A percentile compares a stretch with the other conserved stretches of the same genome.
Conservation (phyloP, 2,329 filamentous ascomycete genomes). For the Xylaria digitata region DNA sequence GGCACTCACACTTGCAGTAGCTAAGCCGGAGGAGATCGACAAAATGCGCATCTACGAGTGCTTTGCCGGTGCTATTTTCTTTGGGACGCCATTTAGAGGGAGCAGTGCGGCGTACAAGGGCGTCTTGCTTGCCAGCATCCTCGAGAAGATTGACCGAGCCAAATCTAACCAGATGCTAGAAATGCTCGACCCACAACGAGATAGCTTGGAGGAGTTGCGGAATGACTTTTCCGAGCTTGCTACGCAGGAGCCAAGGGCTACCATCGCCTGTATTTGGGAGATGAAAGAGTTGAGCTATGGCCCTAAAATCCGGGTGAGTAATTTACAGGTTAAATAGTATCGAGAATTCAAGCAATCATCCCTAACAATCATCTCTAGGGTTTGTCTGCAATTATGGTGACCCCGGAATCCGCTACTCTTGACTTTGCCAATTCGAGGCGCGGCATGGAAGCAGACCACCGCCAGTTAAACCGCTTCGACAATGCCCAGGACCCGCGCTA, state of each 20-base stretch:
- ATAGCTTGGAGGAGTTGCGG: conserved; percentile 11
- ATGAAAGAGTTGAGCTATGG: conserved; percentile 7
- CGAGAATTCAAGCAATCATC: not conserved
- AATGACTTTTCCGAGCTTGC: conserved; percentile 7
- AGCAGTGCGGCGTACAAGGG: not conserved
- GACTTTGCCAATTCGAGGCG: not conserved
- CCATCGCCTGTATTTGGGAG: conserved; percentile 8
- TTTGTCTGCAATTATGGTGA: conserved; percentile 1
- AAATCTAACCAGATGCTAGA: conserved; percentile 4
- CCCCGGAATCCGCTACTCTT: not conserved
- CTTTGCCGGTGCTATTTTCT: conserved; percentile 15
- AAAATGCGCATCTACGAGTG: conserved; percentile 12
- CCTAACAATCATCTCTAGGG: not conserved
- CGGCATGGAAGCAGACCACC: conserved; percentile 3
- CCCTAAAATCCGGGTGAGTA: not conserved
- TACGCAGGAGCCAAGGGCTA: conserved; percentile 1
- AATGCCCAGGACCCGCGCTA: conserved; percentile 3
- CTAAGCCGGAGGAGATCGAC: not conserved
- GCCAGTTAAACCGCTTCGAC: conserved; percentile 10
- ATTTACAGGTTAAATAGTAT: not conserved
- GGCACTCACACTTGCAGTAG: conserved; percentile 2
- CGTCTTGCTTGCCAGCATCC: conserved; percentile 2
- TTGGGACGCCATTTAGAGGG: conserved; percentile 7
- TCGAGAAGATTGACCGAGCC: not conserved
- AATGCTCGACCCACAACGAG: conserved; percentile 5